Evolutionary conservation across 2,329 filamentous ascomycete species (phyloP).

Genomic region (Passalora sequoiae): DNA sequence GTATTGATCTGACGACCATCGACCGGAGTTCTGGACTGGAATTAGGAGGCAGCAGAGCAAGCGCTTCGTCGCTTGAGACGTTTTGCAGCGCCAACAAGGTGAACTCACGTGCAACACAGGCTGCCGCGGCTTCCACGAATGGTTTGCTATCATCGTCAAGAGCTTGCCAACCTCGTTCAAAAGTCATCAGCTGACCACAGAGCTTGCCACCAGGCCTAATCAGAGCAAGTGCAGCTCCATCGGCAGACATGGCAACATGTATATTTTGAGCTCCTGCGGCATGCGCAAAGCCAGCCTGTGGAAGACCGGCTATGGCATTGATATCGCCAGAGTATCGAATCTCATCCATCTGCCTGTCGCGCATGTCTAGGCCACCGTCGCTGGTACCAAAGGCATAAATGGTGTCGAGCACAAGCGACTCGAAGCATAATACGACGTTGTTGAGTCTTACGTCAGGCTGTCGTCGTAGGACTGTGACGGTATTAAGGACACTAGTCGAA

Average conservation of each 20-base stretch:
- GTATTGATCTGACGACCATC: conserved; percentile 59
- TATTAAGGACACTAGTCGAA: conserved; percentile 15
- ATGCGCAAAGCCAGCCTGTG: conserved; percentile 74
- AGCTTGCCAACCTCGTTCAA: conserved; percentile 29
- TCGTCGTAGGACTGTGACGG: conserved; percentile 52
- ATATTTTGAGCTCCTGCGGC: conserved; percentile 53
- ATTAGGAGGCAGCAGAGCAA: conserved; percentile 38
- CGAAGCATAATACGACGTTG: conserved; percentile 65
- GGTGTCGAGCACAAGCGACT: conserved; percentile 64
- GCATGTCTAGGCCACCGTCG: conserved; percentile 75
- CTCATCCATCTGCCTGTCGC: conserved; percentile 67
- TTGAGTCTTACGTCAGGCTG: conserved; percentile 63
- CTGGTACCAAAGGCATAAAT: conserved; percentile 68
- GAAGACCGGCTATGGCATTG: conserved; percentile 62
- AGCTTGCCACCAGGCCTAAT: conserved; percentile 42
- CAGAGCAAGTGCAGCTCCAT: conserved; percentile 43
- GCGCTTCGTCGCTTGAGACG: conserved; percentile 46
- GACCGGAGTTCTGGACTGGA: conserved; percentile 56
- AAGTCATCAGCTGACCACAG: conserved; percentile 28
- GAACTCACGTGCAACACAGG: conserved; percentile 33
- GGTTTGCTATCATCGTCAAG: conserved; percentile 27
- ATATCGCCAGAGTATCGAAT: conserved; percentile 57
- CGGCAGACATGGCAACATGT: conserved; percentile 45
- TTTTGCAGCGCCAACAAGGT: conserved; percentile 38
- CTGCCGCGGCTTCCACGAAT: conserved; percentile 29